These are phyloP conservation scores for Solioccasus polychromus DNA, from an alignment of 768 basidiomycete species.

Conservation along the genomic window DNA sequence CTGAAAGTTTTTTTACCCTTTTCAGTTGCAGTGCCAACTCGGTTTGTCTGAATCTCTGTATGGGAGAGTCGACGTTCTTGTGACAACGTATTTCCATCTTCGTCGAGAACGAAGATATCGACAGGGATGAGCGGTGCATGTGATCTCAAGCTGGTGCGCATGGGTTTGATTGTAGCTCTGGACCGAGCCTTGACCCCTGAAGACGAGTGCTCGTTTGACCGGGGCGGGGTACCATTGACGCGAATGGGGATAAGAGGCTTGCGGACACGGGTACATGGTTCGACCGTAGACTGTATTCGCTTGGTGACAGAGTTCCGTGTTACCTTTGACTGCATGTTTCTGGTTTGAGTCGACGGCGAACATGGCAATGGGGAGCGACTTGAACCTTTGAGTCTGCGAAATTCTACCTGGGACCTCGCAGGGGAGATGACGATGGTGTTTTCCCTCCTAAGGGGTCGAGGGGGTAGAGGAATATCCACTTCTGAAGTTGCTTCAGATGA, in stretches of 20 bases:
- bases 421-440: conserved; percentile 25
- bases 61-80: conserved; percentile 61
- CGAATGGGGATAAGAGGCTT: conserved; percentile 40
- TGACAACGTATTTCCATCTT: conserved; percentile 52
- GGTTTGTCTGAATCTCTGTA: conserved; percentile 40
- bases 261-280: conserved; percentile 26
- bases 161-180: conserved; percentile 13
- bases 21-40: background rate
- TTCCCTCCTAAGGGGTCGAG: conserved; percentile 17
- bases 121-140: conserved; percentile 53
- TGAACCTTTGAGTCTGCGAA: conserved; percentile 12
- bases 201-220: conserved; percentile 34
- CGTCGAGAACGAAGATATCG: conserved; percentile 68
- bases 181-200: conserved; percentile 22
- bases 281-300: conserved; percentile 11
- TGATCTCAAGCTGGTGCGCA: conserved; percentile 34
- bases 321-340: conserved; percentile 24
- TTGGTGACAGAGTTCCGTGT: conserved; percentile 11
- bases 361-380: conserved; percentile 16
- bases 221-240: conserved; percentile 37
- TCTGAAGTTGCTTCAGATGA: conserved; percentile 36
- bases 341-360: conserved; percentile 24
- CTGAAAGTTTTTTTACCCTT: conserved; percentile 8
- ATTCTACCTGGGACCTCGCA: conserved; percentile 10
- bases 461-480: conserved; percentile 27